Percentiles rank a stretch among this genome's conserved stretches.
Evolutionary conservation across 108 stramenopile genomes (phyloP).

Genomic region (Skeletonema menzelii): DNA sequence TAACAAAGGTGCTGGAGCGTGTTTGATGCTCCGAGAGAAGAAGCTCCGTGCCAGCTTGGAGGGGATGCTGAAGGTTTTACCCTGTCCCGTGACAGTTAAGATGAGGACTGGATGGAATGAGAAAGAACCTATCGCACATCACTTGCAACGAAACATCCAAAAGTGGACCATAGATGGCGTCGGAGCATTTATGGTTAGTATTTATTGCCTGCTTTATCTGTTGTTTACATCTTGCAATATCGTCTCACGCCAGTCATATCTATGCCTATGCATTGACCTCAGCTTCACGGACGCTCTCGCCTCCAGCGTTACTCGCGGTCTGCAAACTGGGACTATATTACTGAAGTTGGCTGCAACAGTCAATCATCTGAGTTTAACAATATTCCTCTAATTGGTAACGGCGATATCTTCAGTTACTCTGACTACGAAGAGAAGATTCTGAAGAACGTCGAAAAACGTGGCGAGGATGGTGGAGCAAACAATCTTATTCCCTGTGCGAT

Average conservation of each 20-base stretch:
- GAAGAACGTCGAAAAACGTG: conserved; percentile 30
- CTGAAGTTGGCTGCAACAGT: conserved; percentile 68
- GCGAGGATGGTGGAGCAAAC: conserved; percentile 14
- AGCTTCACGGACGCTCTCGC: conserved; percentile 94
- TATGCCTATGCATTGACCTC: background rate
- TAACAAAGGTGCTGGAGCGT: conserved; percentile 89
- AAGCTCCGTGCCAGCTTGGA: conserved; percentile 78
- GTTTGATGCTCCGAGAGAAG: conserved; percentile 84
- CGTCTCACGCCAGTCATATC: background rate
- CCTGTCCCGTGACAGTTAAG: conserved; percentile 93
- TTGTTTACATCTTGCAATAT: background rate
- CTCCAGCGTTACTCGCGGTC: conserved; percentile 90
- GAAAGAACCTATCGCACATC: conserved; percentile 87
- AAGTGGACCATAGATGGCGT: conserved; percentile 72
- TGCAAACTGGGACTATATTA: conserved; percentile 97
- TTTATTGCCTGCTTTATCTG: background rate
- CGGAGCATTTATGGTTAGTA: conserved; percentile 73
- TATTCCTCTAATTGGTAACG: conserved; percentile 97
- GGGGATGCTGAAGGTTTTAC: conserved; percentile 69
- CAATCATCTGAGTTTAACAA: conserved; percentile 55
- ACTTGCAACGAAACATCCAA: conserved; percentile 82
- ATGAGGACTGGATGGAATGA: conserved; percentile 97
- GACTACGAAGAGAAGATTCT: conserved; percentile 88
- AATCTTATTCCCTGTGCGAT: conserved; percentile 86
- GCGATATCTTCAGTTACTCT: conserved; percentile 90